phyloP scores from a whole-genome alignment of 495 filamentous ascomycete genomes.

The Glutinoglossum americanum region DNA sequence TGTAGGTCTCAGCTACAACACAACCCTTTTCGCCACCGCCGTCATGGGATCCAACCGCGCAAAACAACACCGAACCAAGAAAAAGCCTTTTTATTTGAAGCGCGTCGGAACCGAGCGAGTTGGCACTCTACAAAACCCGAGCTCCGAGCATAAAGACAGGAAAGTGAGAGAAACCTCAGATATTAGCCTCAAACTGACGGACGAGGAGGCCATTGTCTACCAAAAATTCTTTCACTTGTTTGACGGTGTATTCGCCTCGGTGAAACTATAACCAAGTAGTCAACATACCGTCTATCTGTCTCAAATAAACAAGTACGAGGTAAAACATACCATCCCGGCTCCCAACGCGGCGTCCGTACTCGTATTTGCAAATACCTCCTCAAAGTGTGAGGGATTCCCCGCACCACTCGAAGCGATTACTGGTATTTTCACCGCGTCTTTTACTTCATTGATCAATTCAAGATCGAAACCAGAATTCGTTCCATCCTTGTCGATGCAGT shows the following conservation, averaged over 20 bases:
- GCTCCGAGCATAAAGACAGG: too few species aligned
- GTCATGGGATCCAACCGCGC: too few species aligned
- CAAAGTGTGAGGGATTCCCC: slow-evolving; percentile 73
- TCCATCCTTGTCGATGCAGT: slow-evolving; percentile 94
- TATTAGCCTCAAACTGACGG: slow-evolving; percentile 41
- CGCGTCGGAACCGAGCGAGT: too few species aligned
- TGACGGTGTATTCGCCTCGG: slow-evolving; percentile 80
- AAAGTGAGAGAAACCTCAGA: slow-evolving; percentile 6
- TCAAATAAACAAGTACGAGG: background rate
- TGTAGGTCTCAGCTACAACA: too few species aligned
- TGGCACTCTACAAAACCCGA: too few species aligned
- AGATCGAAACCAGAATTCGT: slow-evolving; percentile 90
- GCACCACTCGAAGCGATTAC: slow-evolving; percentile 92
- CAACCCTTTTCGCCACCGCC: too few species aligned
- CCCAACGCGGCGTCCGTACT: slow-evolving; percentile 80
- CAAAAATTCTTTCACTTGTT: slow-evolving; percentile 76
- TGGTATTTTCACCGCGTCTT: slow-evolving; percentile 63
- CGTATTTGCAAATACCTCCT: slow-evolving; percentile 72
- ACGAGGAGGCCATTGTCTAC: slow-evolving; percentile 50
- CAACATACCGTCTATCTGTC: slow-evolving; percentile 7
- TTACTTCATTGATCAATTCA: slow-evolving; percentile 76
- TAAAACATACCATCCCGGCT: slow-evolving; percentile 68
- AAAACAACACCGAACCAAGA: too few species aligned
- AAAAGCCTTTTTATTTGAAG: too few species aligned
- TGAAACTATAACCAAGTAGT: slow-evolving; percentile 40